Evolutionary conservation across 2,329 filamentous ascomycete genomes (phyloP), one percentile per base, ranked within the genome.

Genomic region (Aurifilum marmelostoma): DNA sequence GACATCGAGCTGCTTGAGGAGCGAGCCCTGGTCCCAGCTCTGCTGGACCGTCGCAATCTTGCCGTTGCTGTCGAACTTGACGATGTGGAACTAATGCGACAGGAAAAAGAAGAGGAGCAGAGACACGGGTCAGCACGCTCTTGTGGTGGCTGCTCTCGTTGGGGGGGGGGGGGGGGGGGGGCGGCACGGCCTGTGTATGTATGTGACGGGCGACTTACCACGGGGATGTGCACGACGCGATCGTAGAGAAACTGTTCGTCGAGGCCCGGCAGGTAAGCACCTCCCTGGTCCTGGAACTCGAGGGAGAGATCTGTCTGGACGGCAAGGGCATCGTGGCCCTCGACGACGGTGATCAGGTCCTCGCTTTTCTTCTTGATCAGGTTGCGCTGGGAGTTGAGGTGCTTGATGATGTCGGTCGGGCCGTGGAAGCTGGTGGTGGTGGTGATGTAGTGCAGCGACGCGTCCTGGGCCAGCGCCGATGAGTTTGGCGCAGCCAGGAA

Each of bases 211-310:
- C n/a, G 16, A 32, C 91, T 78, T 85, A 97, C 94, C 82, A 97
- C 89, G 63, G 92, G 88, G 73, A 98, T 85, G 65, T 88, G 89
- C 71, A 94, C 94, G 67, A 88, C 88, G 75, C 91, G 91, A 80
- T 97, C 94, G 68, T 92, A 84, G 69, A 99, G 82, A 79, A 98
- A 97, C 83, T 97, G 97, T 83, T 97, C 94, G 76, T 98, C 95
- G 63, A 99, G 84, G 62, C 89, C 89, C 6, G 95, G 95, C 67
- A 98, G 87, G 82, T 96, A 98, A 72, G 91, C 87, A 72, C 94
- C 95, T 73, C 95, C 96, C 72, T 91, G 90, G 71, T 85, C 89
- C 68, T 90, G 78, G 79, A 99, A 97, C 77, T 97, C 91, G 62
- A 98, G 81, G 1, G 89, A 89, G 32, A 93, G 96, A 76, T 97